Conservation (phyloP, 257 asterid species). For the Solanum chmielewskii region DNA sequence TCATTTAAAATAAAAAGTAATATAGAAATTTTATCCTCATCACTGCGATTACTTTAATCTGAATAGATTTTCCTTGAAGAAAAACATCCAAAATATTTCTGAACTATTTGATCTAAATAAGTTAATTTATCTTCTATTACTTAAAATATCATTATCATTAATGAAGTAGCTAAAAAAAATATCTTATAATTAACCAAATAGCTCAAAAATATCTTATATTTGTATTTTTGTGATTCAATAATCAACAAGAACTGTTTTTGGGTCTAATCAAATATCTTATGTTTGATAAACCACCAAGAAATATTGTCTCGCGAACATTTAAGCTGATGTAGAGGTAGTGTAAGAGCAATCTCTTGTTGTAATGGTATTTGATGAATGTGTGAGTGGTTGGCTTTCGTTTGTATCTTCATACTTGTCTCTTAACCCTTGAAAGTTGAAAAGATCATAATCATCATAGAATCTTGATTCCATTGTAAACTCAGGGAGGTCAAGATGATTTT, state of each 20-base stretch:
- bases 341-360: neutral
- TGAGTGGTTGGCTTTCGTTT: neutral
- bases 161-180: neutral
- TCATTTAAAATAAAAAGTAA: neutral
- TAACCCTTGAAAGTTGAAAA: constrained; percentile 21
- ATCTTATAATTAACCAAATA: too few species aligned
- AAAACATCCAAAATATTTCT: too few species aligned
- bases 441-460: constrained; percentile 14
- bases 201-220: neutral
- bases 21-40: neutral
- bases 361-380: neutral
- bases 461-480: constrained; percentile 30
- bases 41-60: too few species aligned
- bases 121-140: neutral
- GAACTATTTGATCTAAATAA: neutral
- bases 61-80: neutral
- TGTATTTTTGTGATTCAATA: neutral
- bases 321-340: neutral
- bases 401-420: constrained; percentile 28
- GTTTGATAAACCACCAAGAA: neutral
- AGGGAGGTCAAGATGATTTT: constrained; percentile 22
- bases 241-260: neutral
- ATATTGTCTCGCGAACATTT: neutral
- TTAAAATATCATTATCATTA: neutral
- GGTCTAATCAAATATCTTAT: neutral